Percentiles rank a stretch among this genome's conserved stretches.
Evolutionary conservation across 2,329 filamentous ascomycete species (phyloP).

Genomic region (Fusarium coicis): DNA sequence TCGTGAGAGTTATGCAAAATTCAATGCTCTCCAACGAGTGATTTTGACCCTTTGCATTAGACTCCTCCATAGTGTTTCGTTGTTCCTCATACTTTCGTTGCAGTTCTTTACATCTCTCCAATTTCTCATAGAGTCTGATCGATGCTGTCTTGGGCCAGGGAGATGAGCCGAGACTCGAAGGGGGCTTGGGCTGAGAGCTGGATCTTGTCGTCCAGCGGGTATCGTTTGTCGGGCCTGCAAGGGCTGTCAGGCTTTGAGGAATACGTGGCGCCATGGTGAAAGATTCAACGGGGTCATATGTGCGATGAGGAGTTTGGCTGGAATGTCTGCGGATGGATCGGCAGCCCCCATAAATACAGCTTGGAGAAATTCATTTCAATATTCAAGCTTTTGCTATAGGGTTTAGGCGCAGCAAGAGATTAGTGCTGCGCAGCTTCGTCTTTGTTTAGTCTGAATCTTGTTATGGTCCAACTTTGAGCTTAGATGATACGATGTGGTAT

Average conservation of each 20-base stretch:
- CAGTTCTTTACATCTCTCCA: background rate
- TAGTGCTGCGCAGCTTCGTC: rapidly evolving
- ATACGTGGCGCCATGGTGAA: background rate
- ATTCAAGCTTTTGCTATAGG: rapidly evolving
- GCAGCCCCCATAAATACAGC: rapidly evolving
- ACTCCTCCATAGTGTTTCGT: rapidly evolving
- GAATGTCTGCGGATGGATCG: no score
- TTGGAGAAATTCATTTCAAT: background rate
- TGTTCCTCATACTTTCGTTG: background rate
- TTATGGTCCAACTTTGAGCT: background rate
- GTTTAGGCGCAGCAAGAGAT: background rate
- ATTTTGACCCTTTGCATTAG: background rate
- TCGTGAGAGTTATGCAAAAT: background rate
- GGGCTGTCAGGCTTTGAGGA: rapidly evolving
- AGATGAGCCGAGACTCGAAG: background rate
- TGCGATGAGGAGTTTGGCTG: background rate
- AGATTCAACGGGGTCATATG: background rate
- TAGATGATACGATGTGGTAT: background rate
- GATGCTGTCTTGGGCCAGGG: background rate
- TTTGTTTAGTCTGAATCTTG: no score
- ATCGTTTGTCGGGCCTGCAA: rapidly evolving
- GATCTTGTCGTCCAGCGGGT: background rate
- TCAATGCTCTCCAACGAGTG: background rate
- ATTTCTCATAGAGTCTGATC: background rate
- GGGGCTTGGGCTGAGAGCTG: background rate